Evolutionary conservation across 78 protist species (phyloP), one percentile per base, ranked within the genome.

Genomic region (Mantamonas sphyraenae): DNA sequence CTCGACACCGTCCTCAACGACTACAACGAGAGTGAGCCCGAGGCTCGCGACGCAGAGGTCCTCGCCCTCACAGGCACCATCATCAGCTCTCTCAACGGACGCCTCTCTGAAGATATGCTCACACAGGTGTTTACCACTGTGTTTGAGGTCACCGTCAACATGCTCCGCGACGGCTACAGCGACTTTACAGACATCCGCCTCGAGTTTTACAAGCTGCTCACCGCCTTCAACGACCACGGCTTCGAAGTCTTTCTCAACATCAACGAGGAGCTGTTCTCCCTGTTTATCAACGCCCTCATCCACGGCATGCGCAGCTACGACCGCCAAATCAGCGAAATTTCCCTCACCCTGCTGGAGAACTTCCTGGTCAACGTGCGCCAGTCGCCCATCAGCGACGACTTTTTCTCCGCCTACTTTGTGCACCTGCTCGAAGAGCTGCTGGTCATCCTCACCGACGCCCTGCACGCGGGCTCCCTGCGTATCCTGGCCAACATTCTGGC

Each of bases 111-210:
- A 64, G 14, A 17, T 20, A 10, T n/a, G 68, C 8, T 64, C 38
- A 56, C 24, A 8, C 14, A 24, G 5, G 16, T 10, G 30, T 56
- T 56, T 8, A 56, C 38, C 61, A 24, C 80, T 8, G 83, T 86
- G 39, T 92, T 95, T 50, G 85, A 83, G 53, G 57, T 69, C 20
- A 95, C 98, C 19, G 73, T 94, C 42, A 83, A 79, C 42, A 90
- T 93, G 97, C 85, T 93, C 76, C 88, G 79, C 30, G 71, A 64
- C 45, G 84, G 94, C 76, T 74, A 82, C 38, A 81, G 77, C 42
- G 97, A 88, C 70, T 92, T 40, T 68, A 97, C 97, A 39, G 96
- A 92, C 55, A 94, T 88, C 61, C 87, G 98, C 24, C 24, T 77
- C 40, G 66, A 79, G 43, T 86, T 95, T 60, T 94, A 88, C 81